These are phyloP conservation scores for Vitis hybrid DNA, from an alignment of 177 flowering plant species.

Conservation along the genomic window DNA sequence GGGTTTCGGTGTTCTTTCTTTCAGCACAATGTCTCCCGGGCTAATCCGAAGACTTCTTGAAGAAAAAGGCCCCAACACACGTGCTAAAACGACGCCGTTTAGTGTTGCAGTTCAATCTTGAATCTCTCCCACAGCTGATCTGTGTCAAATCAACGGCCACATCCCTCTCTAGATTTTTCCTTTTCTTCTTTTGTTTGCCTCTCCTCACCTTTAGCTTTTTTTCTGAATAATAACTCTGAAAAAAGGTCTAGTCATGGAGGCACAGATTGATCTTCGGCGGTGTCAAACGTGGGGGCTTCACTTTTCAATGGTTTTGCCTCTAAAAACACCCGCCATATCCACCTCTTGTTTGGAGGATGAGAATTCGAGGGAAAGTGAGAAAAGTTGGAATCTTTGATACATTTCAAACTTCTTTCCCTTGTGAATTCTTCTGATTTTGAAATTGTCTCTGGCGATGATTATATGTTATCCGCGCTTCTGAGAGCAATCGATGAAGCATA, in stretches of 20 bases:
- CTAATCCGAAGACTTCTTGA: constrained; percentile 30
- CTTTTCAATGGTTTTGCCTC: too few species aligned
- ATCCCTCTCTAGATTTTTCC: constrained; percentile 1
- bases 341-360: too few species aligned
- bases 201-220: too few species aligned
- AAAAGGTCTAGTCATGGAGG: too few species aligned
- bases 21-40: constrained; percentile 44
- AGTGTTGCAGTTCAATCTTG: constrained; percentile 56
- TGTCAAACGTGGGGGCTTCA: too few species aligned
- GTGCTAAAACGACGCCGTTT: constrained; percentile 50
- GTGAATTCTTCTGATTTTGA: neutral
- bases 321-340: too few species aligned
- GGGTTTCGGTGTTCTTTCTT: neutral
- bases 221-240: too few species aligned
- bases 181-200: too few species aligned
- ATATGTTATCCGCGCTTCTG: constrained; percentile 31
- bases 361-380: too few species aligned
- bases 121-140: constrained; percentile 30
- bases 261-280: too few species aligned
- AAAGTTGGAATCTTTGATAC: too few species aligned
- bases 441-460: constrained; percentile 11
- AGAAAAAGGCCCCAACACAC: constrained; percentile 42
- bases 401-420: neutral
- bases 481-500: constrained; percentile 19
- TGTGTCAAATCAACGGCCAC: constrained; percentile 55